These are phyloP conservation scores for Suillus variegatus DNA, from an alignment of 768 basidiomycete genomes.

Conservation along the genomic window DNA sequence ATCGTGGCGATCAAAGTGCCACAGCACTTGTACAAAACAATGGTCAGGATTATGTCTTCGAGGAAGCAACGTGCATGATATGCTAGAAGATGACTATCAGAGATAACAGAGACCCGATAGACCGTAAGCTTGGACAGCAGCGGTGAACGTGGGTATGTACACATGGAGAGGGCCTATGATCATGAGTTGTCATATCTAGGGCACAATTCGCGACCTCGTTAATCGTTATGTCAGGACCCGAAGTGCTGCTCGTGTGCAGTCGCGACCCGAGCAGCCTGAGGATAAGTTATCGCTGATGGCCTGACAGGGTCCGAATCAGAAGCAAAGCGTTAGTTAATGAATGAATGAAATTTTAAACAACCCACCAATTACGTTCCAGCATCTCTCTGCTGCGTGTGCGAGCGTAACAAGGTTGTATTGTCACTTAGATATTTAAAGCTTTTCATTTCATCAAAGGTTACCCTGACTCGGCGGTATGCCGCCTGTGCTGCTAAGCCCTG, in stretches of 20 bases:
- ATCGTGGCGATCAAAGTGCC: neutral
- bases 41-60: neutral
- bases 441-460: constrained; percentile 5
- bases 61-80: neutral
- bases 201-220: constrained; percentile 4
- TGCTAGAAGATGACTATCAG: neutral
- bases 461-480: neutral
- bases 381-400: neutral
- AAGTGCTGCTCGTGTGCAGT: neutral
- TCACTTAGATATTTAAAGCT: neutral
- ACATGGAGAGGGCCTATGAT: neutral
- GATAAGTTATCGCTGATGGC: constrained; percentile 2
- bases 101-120: neutral
- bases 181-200: neutral
- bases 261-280: constrained; percentile 1
- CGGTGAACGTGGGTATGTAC: neutral
- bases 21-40: neutral
- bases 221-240: neutral
- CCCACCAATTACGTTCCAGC: neutral
- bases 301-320: neutral
- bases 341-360: neutral
- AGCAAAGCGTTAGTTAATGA: neutral
- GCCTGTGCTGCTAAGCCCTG: constrained; percentile 27
- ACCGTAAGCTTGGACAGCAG: neutral
- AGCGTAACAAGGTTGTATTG: neutral